Evolutionary conservation across 192 early-diverging fungal species (phyloP).

Genomic region (Coemansia sp.): DNA sequence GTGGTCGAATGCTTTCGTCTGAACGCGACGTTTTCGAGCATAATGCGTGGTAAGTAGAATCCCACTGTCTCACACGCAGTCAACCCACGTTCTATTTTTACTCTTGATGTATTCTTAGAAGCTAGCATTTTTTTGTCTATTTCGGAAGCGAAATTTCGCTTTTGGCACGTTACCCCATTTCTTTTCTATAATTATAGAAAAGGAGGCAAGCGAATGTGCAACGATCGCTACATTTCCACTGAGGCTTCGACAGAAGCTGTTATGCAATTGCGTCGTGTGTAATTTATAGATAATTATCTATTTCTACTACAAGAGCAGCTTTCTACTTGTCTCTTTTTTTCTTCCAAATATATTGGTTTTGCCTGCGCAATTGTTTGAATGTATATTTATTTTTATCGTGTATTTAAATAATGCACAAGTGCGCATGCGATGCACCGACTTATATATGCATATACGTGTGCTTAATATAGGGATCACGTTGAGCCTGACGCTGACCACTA

Average conservation of each 20-base stretch:
- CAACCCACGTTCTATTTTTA: conserved; percentile 7
- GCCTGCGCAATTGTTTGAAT: neutral
- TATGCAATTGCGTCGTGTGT: neutral
- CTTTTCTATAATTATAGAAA: neutral
- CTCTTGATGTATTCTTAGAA: neutral
- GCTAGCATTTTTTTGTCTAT: conserved; percentile 6
- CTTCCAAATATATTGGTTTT: neutral
- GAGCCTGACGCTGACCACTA: conserved; percentile 86
- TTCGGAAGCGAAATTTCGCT: neutral
- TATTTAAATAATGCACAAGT: neutral
- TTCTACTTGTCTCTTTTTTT: neutral
- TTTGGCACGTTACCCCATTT: no score
- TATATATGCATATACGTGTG: neutral
- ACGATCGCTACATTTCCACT: neutral
- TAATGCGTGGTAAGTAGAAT: conserved; percentile 82
- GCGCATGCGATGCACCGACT: neutral
- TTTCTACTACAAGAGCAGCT: neutral
- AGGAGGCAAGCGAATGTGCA: neutral
- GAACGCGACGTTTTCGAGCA: conserved; percentile 78
- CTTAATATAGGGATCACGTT: conserved; percentile 79
- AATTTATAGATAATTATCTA: neutral
- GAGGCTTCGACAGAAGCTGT: neutral
- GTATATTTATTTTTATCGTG: neutral
- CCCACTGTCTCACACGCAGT: neutral
- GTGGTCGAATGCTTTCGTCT: conserved; percentile 69